Percentiles rank a stretch among this genome's conserved stretches.
Evolutionary conservation across 768 basidiomycete genomes (phyloP).

Genomic region (Mrakia blollopis): DNA sequence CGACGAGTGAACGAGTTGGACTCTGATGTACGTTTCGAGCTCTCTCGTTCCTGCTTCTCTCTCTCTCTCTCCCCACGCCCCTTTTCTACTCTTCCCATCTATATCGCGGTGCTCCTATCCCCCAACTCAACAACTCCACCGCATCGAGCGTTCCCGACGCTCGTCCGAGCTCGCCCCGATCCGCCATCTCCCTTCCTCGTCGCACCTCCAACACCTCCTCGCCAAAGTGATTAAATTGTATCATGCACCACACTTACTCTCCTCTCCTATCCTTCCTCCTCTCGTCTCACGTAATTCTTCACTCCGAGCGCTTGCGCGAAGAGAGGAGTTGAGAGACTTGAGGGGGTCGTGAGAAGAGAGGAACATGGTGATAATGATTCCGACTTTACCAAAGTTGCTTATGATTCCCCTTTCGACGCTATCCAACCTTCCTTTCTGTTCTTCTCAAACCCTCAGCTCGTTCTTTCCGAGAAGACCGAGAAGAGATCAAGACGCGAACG

Average conservation of each 20-base stretch:
- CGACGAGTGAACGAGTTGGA: conserved; percentile 92
- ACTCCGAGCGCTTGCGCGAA: background rate
- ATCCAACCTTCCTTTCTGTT: background rate
- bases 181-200: background rate
- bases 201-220: conserved; percentile 12
- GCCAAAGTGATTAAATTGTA: conserved; percentile 67
- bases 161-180: background rate
- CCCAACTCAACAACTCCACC: background rate
- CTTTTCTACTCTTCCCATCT: background rate
- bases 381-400: conserved; percentile 13
- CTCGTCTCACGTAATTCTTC: background rate
- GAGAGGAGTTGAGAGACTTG: conserved; percentile 4
- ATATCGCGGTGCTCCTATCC: background rate
- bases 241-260: conserved; percentile 96
- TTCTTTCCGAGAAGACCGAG: background rate
- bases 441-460: background rate
- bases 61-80: background rate
- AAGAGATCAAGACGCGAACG: background rate
- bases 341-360: background rate
- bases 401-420: background rate
- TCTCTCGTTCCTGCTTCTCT: conserved; percentile 24
- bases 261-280: background rate
- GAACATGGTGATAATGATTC: conserved; percentile 19
- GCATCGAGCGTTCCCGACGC: background rate
- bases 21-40: conserved; percentile 70